Evolutionary conservation across 1,139 yeast genomes (phyloP).

Genomic region (Sugiyamaella pinicola): DNA sequence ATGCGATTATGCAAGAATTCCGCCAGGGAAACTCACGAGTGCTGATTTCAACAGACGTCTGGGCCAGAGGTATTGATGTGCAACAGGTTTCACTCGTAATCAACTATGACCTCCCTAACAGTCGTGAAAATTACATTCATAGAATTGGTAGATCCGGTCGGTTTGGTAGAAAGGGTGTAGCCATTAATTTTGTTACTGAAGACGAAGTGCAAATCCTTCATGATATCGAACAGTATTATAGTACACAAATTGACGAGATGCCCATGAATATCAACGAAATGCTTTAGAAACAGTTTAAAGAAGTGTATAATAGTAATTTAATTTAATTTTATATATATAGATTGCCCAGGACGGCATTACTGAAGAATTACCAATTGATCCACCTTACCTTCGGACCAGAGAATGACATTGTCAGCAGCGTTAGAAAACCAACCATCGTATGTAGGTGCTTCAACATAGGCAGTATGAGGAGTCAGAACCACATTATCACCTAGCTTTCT

Average conservation of each 20-base stretch:
- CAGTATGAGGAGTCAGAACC: slow-evolving; percentile 26
- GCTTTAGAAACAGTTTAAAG: slow-evolving; percentile 29
- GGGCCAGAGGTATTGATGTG: slow-evolving; percentile 98
- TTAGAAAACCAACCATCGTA: slow-evolving; percentile 22
- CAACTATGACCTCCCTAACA: slow-evolving; percentile 85
- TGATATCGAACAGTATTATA: slow-evolving; percentile 76
- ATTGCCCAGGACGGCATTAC: no score
- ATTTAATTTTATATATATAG: background rate
- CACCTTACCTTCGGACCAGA: slow-evolving; percentile 19
- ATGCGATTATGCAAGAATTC: slow-evolving; percentile 80
- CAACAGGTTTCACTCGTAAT: slow-evolving; percentile 96
- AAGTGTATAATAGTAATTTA: slow-evolving; percentile 1
- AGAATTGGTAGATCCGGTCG: slow-evolving; percentile 95
- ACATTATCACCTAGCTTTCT: slow-evolving; percentile 25
- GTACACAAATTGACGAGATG: slow-evolving; percentile 81
- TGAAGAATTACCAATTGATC: slow-evolving; percentile 17
- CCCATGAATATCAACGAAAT: slow-evolving; percentile 70
- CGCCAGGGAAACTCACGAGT: slow-evolving; percentile 64
- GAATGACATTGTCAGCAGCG: slow-evolving; percentile 17
- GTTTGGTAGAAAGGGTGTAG: slow-evolving; percentile 94
- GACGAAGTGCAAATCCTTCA: slow-evolving; percentile 62
- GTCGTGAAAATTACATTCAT: slow-evolving; percentile 87
- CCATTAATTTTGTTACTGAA: slow-evolving; percentile 80
- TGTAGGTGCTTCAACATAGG: slow-evolving; percentile 26
- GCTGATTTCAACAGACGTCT: slow-evolving; percentile 89